phyloP scores from a whole-genome alignment of 2,329 filamentous ascomycete species.

The Aspergillus phoenicis region DNA sequence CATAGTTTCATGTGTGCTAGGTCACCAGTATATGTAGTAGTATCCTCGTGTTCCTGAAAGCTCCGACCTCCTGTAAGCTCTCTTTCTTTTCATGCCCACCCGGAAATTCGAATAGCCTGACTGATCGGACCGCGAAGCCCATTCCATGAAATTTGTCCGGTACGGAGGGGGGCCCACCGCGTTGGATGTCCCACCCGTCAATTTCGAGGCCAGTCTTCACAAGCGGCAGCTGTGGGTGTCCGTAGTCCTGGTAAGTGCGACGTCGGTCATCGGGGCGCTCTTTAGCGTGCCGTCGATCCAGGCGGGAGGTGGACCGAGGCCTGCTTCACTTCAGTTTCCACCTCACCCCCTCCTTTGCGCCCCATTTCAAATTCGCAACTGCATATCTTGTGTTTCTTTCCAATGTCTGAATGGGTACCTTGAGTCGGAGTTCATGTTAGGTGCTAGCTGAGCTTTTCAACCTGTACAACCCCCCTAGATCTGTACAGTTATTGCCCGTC shows the following conservation, averaged over 20 bases:
- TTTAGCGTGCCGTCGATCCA: constrained; percentile 12
- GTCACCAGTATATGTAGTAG: not conserved
- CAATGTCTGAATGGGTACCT: not conserved
- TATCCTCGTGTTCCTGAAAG: not conserved
- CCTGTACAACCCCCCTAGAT: constrained; percentile 12
- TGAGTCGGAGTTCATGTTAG: not conserved
- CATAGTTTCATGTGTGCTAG: not conserved
- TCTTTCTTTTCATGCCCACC: not conserved
- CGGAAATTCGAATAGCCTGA: not conserved
- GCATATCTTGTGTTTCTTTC: not conserved
- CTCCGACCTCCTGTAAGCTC: not conserved
- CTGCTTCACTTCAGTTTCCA: constrained; percentile 10
- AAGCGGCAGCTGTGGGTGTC: not conserved
- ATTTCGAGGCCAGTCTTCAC: constrained; percentile 2
- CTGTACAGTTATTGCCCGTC: constrained; percentile 9
- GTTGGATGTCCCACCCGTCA: not conserved
- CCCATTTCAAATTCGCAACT: not conserved
- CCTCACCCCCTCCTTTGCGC: constrained; percentile 8
- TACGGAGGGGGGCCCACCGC: not conserved
- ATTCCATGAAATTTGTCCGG: not conserved
- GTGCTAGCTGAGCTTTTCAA: constrained; percentile 9
- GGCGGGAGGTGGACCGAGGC: constrained; percentile 15
- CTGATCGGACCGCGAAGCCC: not conserved
- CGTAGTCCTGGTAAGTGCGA: constrained; percentile 3
- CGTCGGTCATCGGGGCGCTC: constrained; percentile 3